These are phyloP conservation scores for Lactarius indigo DNA, from an alignment of 768 basidiomycete species.

Conservation along the genomic window DNA sequence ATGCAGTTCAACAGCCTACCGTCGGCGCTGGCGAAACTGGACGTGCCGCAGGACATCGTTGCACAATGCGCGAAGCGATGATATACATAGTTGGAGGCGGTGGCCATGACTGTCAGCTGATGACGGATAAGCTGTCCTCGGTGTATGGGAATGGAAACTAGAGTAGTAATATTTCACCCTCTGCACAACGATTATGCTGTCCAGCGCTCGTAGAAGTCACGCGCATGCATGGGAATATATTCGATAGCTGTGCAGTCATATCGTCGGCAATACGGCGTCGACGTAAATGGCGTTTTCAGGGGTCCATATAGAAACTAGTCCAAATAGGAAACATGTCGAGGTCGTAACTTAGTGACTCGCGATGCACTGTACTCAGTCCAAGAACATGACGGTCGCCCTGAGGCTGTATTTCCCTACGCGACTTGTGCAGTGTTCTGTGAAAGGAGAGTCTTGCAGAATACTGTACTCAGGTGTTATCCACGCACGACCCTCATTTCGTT, in stretches of 20 bases:
- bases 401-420: too few species aligned
- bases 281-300: not conserved
- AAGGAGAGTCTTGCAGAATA: too few species aligned
- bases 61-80: slow-evolving; percentile 5
- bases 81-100: not conserved
- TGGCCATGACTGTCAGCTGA: not conserved
- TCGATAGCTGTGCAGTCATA: not conserved
- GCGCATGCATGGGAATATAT: not conserved
- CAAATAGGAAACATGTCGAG: too few species aligned
- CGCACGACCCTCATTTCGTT: not conserved
- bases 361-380: too few species aligned
- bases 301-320: too few species aligned
- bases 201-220: not conserved
- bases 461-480: too few species aligned
- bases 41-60: slow-evolving; percentile 17
- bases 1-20: slow-evolving; percentile 18
- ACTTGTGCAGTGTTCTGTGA: not conserved
- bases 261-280: not conserved
- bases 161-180: not conserved
- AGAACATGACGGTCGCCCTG: too few species aligned
- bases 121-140: not conserved
- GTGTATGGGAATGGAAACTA: not conserved
- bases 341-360: too few species aligned
- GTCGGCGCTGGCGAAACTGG: slow-evolving; percentile 5
- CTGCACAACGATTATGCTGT: not conserved